Evolutionary conservation across 2,329 filamentous ascomycete genomes (phyloP), one percentile per base, ranked within the genome.

Genomic region (Hyphodiscus sp.): DNA sequence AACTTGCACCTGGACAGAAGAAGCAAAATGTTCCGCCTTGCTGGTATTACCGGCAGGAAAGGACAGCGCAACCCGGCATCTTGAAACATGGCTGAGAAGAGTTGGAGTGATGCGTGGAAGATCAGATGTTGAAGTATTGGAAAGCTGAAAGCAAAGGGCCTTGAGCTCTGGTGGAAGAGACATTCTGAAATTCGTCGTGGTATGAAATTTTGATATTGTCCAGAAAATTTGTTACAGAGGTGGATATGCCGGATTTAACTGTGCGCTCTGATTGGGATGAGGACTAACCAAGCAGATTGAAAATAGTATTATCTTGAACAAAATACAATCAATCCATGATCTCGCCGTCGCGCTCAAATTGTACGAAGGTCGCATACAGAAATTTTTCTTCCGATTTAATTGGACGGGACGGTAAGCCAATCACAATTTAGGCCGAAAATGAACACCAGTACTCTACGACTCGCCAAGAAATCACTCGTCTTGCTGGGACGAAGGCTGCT

Each of bases 101-200:
- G 82, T 80, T 30, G 88, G 84, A 55, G 88, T 79, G 48, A 91
- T 77, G 51, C 81, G 78, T 53, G 89, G 89, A 5, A 96, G 82
- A 59, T 92, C 83, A 46, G 82, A 74, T n/a, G 81, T 76, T 0
- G 87, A 78, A 11, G 87, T 85, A 1, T 87, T 84, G 1, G 85
- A 84, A 60, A 96, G 76, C 59, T 83, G 82, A 56, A 83, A 81
- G 63, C 82, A 87, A 45, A 90, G 73, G 48, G 84, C 78, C 56
- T 79, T 76, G 16, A 89, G 74, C 62, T 86, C 82, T 42, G 82
- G 73, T 6, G 76, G 78, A 33, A 67, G 57, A 53, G 64, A 68
- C 66, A 68, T 69, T 10, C 11, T 13, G 11, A 38, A 2, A 38
- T 30, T 15, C 23, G 43, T 41, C 20, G 6, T 18, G 7, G 38